These are phyloP conservation scores for Euphrasia arctica DNA, from an alignment of 305 asterid species.

Conservation along the genomic window DNA sequence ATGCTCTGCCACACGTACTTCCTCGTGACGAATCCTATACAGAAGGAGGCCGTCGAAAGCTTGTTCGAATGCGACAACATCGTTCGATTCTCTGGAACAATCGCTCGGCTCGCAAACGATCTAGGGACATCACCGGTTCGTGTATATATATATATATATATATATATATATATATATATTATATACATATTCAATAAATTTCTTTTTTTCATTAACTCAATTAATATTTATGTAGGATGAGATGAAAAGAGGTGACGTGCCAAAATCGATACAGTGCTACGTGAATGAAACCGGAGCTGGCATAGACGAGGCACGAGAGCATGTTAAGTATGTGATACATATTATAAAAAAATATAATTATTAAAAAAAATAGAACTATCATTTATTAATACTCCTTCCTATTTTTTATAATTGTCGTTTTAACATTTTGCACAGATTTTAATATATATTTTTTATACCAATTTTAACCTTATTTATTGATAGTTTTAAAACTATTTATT, in stretches of 20 bases:
- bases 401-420: too few species aligned
- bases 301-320: conserved; percentile 32
- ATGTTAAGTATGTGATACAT: conserved; percentile 23
- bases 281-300: conserved; percentile 37
- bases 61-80: conserved; percentile 24
- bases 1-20: conserved; percentile 27
- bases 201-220: too few species aligned
- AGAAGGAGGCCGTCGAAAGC: conserved; percentile 27
- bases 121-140: conserved; percentile 38
- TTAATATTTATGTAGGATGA: conserved; percentile 23
- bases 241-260: conserved; percentile 48
- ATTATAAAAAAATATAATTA: too few species aligned
- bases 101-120: conserved; percentile 38
- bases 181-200: too few species aligned
- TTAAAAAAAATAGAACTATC: too few species aligned
- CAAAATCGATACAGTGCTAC: conserved; percentile 42
- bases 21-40: conserved; percentile 22
- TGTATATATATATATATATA: too few species aligned
- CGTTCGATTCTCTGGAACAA: conserved; percentile 20
- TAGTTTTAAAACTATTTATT: too few species aligned
- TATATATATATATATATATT: too few species aligned
- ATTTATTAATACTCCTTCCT: too few species aligned
- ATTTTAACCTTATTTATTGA: too few species aligned
- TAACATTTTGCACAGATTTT: too few species aligned
- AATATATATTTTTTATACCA: too few species aligned